Conservation (phyloP, 225 moss, liverwort and hornwort genomes). For the Neckera pumila region DNA sequence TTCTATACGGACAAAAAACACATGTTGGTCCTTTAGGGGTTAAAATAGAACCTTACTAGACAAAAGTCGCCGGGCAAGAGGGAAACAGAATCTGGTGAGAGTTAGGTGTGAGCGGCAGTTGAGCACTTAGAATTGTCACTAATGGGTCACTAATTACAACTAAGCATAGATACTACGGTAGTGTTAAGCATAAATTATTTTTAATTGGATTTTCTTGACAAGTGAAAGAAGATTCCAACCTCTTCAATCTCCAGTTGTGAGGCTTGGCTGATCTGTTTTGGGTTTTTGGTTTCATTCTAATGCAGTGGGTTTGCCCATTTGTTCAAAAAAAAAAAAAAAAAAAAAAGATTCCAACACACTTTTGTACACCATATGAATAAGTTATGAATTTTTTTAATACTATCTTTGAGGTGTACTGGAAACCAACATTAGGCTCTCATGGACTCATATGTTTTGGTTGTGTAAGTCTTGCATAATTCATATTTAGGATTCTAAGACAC, state of each 20-base stretch:
- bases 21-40: no score
- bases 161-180: neutral
- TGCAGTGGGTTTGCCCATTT: no score
- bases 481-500: rapidly evolving
- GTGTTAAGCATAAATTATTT: neutral
- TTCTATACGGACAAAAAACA: no score
- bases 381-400: no score
- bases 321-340: no score
- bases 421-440: neutral
- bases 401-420: rapidly evolving
- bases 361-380: neutral
- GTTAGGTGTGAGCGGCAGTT: neutral
- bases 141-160: neutral
- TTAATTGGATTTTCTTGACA: no score
- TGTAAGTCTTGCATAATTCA: neutral
- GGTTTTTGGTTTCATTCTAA: no score
- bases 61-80: no score
- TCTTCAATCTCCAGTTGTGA: no score
- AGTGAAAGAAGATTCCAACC: neutral
- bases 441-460: neutral
- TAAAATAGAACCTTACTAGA: no score
- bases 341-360: neutral
- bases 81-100: neutral
- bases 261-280: no score
- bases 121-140: neutral